A percentile compares a stretch with the other conserved stretches of the same genome.
These are phyloP conservation scores for Tolypocladium tundrense DNA, from an alignment of 2,329 filamentous ascomycete genomes.

Conservation along the genomic window DNA sequence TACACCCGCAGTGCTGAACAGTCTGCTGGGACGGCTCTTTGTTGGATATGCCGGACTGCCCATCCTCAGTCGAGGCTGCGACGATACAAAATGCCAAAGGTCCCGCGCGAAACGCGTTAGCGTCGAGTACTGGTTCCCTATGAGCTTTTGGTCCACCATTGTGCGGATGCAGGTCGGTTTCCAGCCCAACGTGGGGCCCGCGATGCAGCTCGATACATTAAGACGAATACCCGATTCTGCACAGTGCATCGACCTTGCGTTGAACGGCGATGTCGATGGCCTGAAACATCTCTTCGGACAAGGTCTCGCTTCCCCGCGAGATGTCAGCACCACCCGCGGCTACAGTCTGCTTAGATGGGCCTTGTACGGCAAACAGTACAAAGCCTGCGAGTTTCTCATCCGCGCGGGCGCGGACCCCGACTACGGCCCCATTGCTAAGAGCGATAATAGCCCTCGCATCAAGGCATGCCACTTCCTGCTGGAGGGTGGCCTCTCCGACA, in stretches of 20 bases:
- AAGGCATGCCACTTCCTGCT: too few relatives aligned
- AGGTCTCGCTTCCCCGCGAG: slow-evolving; percentile 19
- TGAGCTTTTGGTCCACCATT: slow-evolving; percentile 17
- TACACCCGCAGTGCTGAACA: too few relatives aligned
- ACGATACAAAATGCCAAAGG: too few relatives aligned
- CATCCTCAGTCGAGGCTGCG: too few relatives aligned
- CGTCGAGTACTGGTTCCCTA: slow-evolving; percentile 22
- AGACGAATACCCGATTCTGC: too few relatives aligned
- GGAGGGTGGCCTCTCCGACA: too few relatives aligned
- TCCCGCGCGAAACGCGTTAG: background rate
- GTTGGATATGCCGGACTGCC: too few relatives aligned
- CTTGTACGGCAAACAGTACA: slow-evolving; percentile 21
- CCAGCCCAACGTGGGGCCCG: slow-evolving; percentile 10
- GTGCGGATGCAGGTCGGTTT: slow-evolving; percentile 14
- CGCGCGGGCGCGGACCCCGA: slow-evolving; percentile 18
- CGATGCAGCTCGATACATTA: slow-evolving; percentile 14
- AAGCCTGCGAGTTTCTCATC: slow-evolving; percentile 16
- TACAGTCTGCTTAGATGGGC: slow-evolving; percentile 23
- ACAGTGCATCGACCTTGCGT: too few relatives aligned
- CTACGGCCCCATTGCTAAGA: slow-evolving; percentile 5
- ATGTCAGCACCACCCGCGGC: slow-evolving; percentile 18
- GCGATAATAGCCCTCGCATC: too few relatives aligned
- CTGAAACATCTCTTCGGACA: slow-evolving; percentile 17
- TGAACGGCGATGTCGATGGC: slow-evolving; percentile 3
- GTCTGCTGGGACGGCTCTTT: too few relatives aligned